Conservation (phyloP, 2,329 filamentous ascomycete species). For the Paraphoma sp. region DNA sequence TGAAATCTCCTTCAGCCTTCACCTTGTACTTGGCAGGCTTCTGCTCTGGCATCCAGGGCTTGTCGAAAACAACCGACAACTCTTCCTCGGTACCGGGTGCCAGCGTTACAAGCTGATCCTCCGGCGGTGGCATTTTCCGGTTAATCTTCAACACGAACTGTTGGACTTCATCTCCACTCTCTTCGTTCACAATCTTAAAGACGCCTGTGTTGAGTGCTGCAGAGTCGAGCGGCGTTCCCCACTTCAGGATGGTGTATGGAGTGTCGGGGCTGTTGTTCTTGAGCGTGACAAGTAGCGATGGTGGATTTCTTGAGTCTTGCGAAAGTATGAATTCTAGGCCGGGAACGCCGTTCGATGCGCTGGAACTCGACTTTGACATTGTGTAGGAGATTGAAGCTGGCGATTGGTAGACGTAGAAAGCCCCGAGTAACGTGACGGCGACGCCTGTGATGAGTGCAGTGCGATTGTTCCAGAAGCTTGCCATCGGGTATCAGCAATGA, state of each 20-base stretch:
- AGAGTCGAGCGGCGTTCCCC: conserved; percentile 51
- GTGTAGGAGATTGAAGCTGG: conserved; percentile 25
- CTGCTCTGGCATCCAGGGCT: conserved; percentile 46
- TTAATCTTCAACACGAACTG: conserved; percentile 44
- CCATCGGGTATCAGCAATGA: conserved; percentile 8
- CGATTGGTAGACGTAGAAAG: conserved; percentile 36
- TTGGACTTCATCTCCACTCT: conserved; percentile 34
- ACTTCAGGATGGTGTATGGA: conserved; percentile 47
- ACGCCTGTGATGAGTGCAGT: conserved; percentile 34
- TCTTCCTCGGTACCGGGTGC: conserved; percentile 41
- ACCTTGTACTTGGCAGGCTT: conserved; percentile 48
- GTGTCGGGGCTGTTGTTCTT: conserved; percentile 43
- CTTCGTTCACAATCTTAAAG: conserved; percentile 40
- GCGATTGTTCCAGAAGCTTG: conserved; percentile 33
- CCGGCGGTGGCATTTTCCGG: conserved; percentile 46
- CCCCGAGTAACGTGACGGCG: conserved; percentile 33
- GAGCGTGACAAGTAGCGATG: conserved; percentile 44
- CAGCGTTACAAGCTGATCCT: conserved; percentile 45
- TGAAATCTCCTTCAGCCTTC: conserved; percentile 41
- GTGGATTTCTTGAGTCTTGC: conserved; percentile 38
- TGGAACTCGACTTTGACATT: conserved; percentile 24
- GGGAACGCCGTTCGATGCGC: conserved; percentile 19
- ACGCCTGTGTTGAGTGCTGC: conserved; percentile 48
- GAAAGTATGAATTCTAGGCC: conserved; percentile 38
- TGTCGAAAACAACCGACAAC: conserved; percentile 45